phyloP scores from a whole-genome alignment of 2,329 filamentous ascomycete genomes.

The Stagonosporopsis rhizophila region DNA sequence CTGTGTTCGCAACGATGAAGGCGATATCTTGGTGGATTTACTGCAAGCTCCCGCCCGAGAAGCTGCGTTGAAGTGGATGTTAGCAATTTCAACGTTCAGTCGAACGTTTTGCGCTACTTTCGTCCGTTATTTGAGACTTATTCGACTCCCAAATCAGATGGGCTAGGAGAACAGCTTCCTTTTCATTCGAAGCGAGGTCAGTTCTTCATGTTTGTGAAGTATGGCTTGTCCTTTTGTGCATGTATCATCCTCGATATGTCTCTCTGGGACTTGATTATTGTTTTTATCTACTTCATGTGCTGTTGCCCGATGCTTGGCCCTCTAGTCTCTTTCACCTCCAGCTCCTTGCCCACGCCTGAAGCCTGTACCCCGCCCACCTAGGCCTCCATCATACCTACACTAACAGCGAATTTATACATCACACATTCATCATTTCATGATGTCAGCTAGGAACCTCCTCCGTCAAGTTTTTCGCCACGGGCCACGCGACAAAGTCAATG shows the following conservation, averaged over 20 bases:
- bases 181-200: not conserved
- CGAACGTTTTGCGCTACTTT: no score
- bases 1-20: no score
- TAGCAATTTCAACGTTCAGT: no score
- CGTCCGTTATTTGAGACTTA: not conserved
- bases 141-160: not conserved
- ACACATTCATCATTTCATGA: not conserved
- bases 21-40: no score
- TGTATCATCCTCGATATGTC: not conserved
- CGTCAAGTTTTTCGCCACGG: conserved; percentile 28
- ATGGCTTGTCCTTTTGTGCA: not conserved
- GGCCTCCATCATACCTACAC: not conserved
- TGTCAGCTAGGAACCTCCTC: conserved; percentile 14
- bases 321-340: not conserved
- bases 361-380: not conserved
- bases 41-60: no score
- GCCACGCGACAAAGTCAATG: not conserved
- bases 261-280: not conserved
- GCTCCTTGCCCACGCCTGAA: not conserved
- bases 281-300: not conserved
- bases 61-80: no score
- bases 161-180: not conserved
- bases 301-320: not conserved
- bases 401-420: not conserved
- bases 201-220: not conserved